Conservation (phyloP, 2,329 filamentous ascomycete species). For the Sclerotinia glacialis region DNA sequence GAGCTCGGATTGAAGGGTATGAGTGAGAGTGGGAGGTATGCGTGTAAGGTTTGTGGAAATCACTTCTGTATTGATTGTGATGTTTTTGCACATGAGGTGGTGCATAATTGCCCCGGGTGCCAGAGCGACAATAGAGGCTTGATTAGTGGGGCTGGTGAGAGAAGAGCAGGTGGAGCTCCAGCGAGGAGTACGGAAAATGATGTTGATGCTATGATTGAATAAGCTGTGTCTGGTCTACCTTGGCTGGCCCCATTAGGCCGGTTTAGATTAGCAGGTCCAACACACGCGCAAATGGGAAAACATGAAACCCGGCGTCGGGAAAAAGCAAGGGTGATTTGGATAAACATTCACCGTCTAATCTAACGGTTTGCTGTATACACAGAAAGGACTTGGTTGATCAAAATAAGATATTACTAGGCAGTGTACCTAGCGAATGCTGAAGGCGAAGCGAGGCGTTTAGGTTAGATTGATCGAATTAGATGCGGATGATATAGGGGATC, state of each 20-base stretch:
- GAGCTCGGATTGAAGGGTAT: constrained; percentile 55
- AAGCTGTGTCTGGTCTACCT: neutral
- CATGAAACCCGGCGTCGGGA: neutral
- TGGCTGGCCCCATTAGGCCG: neutral
- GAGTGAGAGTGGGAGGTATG: constrained; percentile 84
- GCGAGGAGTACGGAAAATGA: neutral
- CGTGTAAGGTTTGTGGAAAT: constrained; percentile 78
- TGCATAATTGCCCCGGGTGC: constrained; percentile 96
- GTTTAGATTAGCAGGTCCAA: neutral
- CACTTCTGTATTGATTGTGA: constrained; percentile 99
- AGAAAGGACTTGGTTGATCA: neutral
- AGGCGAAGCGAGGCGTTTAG: constrained; percentile 3
- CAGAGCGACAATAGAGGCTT: constrained; percentile 32
- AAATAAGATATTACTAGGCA: neutral
- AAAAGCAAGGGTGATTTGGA: neutral
- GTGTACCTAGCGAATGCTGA: neutral
- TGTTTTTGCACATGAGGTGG: constrained; percentile 87
- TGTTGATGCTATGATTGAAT: constrained; percentile 19
- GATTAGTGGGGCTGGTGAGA: neutral
- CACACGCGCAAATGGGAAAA: neutral
- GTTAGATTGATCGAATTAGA: neutral
- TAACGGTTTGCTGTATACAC: neutral
- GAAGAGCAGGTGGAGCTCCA: neutral
- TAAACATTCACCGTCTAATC: neutral
- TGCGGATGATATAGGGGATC: neutral